Conservation (phyloP, 139 green algal species). For the Chlamydomonas asymmetrica region DNA sequence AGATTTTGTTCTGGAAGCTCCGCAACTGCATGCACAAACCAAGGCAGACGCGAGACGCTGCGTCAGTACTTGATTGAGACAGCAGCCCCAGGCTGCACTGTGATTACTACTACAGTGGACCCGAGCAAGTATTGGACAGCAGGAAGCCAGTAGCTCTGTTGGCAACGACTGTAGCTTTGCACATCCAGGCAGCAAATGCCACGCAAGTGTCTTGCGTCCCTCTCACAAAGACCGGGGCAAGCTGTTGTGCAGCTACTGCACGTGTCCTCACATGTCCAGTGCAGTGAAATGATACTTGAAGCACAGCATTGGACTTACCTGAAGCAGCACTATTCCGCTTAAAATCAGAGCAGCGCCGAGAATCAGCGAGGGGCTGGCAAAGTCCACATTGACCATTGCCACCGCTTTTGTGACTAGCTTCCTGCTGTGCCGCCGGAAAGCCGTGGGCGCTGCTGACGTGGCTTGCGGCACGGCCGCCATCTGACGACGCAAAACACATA, state of each 20-base stretch:
- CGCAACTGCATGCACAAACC: slow-evolving; percentile 60
- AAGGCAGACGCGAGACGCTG: too few relatives aligned
- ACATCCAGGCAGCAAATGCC: too few relatives aligned
- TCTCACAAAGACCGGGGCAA: too few relatives aligned
- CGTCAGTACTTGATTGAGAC: neutral
- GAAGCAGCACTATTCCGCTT: slow-evolving; percentile 59
- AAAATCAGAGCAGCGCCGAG: slow-evolving; percentile 58
- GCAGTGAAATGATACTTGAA: slow-evolving; percentile 5
- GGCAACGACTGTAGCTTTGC: neutral
- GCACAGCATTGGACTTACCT: slow-evolving; percentile 35
- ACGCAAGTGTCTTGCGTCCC: too few relatives aligned
- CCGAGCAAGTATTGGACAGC: neutral
- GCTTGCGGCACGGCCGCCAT: too few relatives aligned
- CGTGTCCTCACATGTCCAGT: neutral
- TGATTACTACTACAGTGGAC: neutral
- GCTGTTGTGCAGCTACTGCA: slow-evolving; percentile 1
- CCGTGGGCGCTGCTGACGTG: too few relatives aligned
- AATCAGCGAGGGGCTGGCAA: slow-evolving; percentile 58
- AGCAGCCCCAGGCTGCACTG: neutral
- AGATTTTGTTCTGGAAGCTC: slow-evolving; percentile 57
- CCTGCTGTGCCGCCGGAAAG: too few relatives aligned
- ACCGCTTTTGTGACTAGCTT: slow-evolving; percentile 14
- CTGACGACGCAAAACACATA: too few relatives aligned
- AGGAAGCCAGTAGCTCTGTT: neutral
- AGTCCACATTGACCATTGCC: slow-evolving; percentile 76